phyloP scores from a whole-genome alignment of 176 grass and related monocot species.

The Typha latifolia region DNA sequence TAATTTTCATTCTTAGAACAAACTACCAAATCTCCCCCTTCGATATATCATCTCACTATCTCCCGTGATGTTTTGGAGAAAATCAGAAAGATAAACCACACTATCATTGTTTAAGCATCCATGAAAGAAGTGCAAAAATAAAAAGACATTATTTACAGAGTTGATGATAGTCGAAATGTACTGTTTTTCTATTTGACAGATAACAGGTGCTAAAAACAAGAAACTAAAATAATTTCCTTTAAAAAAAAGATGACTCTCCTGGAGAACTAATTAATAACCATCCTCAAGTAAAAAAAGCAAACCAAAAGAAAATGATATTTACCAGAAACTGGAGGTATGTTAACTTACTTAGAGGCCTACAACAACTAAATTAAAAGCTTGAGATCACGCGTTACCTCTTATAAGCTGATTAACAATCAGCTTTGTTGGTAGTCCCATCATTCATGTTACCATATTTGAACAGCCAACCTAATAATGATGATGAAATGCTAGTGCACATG shows the following conservation, averaged over 20 bases:
- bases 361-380: constrained; percentile 6
- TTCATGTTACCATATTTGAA: constrained; percentile 28
- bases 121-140: no score
- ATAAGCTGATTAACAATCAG: constrained; percentile 38
- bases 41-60: no score
- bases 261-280: no score
- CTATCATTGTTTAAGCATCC: no score
- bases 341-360: neutral
- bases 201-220: neutral
- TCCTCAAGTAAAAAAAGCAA: neutral
- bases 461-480: constrained; percentile 44
- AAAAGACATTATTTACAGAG: no score
- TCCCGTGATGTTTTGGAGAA: no score
- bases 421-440: constrained; percentile 34
- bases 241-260: neutral
- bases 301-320: neutral
- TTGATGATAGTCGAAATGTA: no score
- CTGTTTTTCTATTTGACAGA: neutral
- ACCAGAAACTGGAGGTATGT: neutral
- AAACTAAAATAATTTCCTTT: neutral
- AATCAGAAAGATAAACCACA: no score
- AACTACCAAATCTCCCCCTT: no score
- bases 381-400: constrained; percentile 49
- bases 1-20: no score
- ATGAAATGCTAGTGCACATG: constrained; percentile 13